Percentiles rank a stretch among this genome's conserved stretches.
These are phyloP conservation scores for Paracorniculantispora psalliotae DNA, from an alignment of 2,329 filamentous ascomycete genomes.

Conservation along the genomic window DNA sequence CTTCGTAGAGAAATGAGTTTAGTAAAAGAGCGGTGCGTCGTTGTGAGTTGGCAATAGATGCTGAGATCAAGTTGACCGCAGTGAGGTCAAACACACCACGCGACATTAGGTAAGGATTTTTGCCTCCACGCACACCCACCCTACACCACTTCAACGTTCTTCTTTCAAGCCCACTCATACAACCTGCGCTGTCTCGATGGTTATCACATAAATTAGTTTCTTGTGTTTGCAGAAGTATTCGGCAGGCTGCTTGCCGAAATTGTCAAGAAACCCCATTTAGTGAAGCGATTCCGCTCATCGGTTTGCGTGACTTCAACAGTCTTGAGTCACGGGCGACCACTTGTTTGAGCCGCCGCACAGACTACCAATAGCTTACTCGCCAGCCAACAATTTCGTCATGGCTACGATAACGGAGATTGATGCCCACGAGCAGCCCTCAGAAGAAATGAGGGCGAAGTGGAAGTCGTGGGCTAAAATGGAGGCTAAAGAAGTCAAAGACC, in stretches of 20 bases:
- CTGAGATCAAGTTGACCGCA: neutral
- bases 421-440: conserved; percentile 73
- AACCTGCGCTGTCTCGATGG: neutral
- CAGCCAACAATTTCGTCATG: neutral
- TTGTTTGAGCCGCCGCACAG: too few species aligned
- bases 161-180: neutral
- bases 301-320: too few species aligned
- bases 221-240: too few species aligned
- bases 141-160: neutral
- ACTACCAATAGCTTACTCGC: too few species aligned
- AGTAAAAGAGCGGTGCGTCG: neutral
- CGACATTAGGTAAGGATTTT: conserved; percentile 4
- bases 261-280: too few species aligned
- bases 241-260: too few species aligned
- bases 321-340: too few species aligned
- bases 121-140: neutral
- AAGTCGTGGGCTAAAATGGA: conserved; percentile 66
- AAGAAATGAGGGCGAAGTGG: conserved; percentile 64
- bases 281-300: too few species aligned
- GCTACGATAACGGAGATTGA: conserved; percentile 49
- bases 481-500: conserved; percentile 42
- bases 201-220: too few species aligned
- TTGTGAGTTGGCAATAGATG: neutral
- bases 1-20: too few species aligned
- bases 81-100: neutral